Evolutionary conservation across 345 rosid genomes (phyloP), one percentile per base, ranked within the genome.

Genomic region (Salix arbutifolia): DNA sequence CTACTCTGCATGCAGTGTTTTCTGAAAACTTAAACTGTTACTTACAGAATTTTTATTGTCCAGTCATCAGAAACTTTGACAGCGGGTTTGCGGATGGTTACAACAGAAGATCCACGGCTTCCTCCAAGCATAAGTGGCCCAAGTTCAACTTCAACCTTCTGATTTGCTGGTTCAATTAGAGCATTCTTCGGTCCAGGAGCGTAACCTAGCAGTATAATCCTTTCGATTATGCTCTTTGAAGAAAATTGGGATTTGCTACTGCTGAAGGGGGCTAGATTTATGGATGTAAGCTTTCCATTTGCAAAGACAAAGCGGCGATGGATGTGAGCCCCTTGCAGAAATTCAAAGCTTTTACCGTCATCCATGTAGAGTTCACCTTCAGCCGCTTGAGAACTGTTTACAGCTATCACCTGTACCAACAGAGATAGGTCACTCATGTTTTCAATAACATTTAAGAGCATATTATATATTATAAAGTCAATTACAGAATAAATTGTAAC

Each of bases 361-460:
- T 94, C 99, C 8, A 91, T 76, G 80, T 96, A 96, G n/a, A 96
- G 94, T 69, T 96, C 97, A 5, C 98, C 98, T 83, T 88, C 91
- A 6, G 99, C 99, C 74, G 83, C 90, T 81, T 88, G 88, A 72
- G 97, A 83, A 85, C 97, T 90, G 88, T 96, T 92, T 69, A 96
- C 83, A 42, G 99, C 99, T 60, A 96, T 86, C 76, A 96, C 97
- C 99, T 96, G 83, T 19, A 58, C 21, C 70, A 16, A 42, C 60
- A 74, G 13, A 28, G 23, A 48, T 3, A 48, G 30, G 14, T 23
- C 16, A 23, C 64, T n/a, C 2, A n/a, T 56, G 61, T 8, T 56
- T 56, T 56, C 26, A 56, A 0, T 23, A 58, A 25, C 14, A 58
- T 4, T 58, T 9, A 23, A 58, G 62, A 3, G 62, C 13, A 23